Conservation (phyloP, 257 asterid species). For the Eucommia ulmoides region DNA sequence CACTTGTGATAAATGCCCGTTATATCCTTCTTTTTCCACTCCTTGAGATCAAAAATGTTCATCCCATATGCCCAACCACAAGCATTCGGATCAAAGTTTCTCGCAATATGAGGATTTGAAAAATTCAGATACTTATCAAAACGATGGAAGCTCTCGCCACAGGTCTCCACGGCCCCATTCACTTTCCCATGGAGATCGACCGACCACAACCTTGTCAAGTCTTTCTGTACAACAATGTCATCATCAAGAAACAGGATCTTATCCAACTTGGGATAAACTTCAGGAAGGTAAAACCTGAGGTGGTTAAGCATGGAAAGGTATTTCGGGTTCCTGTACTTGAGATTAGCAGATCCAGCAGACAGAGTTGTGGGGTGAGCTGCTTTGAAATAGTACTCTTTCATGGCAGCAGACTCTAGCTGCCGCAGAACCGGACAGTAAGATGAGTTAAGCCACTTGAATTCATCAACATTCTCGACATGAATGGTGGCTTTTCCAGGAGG, state of each 20-base stretch:
- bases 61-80: slow-evolving; percentile 2
- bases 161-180: background rate
- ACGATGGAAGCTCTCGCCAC: slow-evolving; percentile 2
- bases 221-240: slow-evolving; percentile 1
- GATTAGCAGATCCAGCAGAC: background rate
- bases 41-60: slow-evolving; percentile 1
- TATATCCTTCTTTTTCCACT: slow-evolving; percentile 2
- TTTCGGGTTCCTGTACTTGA: background rate
- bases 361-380: background rate
- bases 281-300: slow-evolving; percentile 1
- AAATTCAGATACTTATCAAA: background rate
- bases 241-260: slow-evolving; percentile 2
- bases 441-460: slow-evolving; percentile 2
- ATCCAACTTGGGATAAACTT: slow-evolving; percentile 1
- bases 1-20: slow-evolving; percentile 1
- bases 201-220: background rate
- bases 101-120: slow-evolving; percentile 1
- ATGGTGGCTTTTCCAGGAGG: slow-evolving; percentile 4
- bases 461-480: background rate
- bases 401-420: slow-evolving; percentile 1
- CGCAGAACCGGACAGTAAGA: background rate
- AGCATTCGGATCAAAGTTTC: background rate
- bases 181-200: slow-evolving; percentile 1
- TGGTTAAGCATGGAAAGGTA: slow-evolving; percentile 1
- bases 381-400: slow-evolving; percentile 1